A percentile compares a stretch with the other conserved stretches of the same genome.
phyloP scores from a whole-genome alignment of 257 asterid species.

The Misopates orontium region DNA sequence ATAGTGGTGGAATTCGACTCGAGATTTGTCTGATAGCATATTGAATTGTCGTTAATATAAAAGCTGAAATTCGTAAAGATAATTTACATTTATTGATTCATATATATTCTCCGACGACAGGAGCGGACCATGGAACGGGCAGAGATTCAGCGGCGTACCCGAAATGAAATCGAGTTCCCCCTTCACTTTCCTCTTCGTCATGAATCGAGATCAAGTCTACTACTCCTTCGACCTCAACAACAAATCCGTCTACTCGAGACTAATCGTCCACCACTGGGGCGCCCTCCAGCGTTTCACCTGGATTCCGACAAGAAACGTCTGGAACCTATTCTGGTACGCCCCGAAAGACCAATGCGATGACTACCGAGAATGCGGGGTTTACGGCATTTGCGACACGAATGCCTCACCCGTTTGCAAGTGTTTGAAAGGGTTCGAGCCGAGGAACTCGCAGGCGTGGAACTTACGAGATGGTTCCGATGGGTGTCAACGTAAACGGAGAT shows the following conservation, averaged over 20 bases:
- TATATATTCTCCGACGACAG: too few species aligned
- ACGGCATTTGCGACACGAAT: constrained; percentile 73
- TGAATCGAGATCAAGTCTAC: constrained; percentile 34
- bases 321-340: constrained; percentile 82
- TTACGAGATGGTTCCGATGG: constrained; percentile 83
- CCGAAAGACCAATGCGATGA: constrained; percentile 80
- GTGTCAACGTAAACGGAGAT: constrained; percentile 41
- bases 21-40: too few species aligned
- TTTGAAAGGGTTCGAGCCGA: constrained; percentile 61
- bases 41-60: too few species aligned
- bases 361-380: constrained; percentile 67
- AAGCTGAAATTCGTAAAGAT: too few species aligned
- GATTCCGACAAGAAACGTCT: constrained; percentile 48
- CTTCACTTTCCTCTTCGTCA: constrained; percentile 45
- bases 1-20: too few species aligned
- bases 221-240: constrained; percentile 49
- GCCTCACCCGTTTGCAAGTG: constrained; percentile 76
- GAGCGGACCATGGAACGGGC: constrained; percentile 94
- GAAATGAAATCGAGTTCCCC: constrained; percentile 61
- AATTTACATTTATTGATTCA: too few species aligned
- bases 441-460: constrained; percentile 61
- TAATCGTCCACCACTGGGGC: constrained; percentile 39
- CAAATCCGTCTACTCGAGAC: constrained; percentile 54
- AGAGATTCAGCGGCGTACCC: constrained; percentile 85
- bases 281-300: constrained; percentile 57